A percentile compares a stretch with the other conserved stretches of the same genome.
Conservation (phyloP, 176 grass and related monocot species). For the Ensete ventricosum region DNA sequence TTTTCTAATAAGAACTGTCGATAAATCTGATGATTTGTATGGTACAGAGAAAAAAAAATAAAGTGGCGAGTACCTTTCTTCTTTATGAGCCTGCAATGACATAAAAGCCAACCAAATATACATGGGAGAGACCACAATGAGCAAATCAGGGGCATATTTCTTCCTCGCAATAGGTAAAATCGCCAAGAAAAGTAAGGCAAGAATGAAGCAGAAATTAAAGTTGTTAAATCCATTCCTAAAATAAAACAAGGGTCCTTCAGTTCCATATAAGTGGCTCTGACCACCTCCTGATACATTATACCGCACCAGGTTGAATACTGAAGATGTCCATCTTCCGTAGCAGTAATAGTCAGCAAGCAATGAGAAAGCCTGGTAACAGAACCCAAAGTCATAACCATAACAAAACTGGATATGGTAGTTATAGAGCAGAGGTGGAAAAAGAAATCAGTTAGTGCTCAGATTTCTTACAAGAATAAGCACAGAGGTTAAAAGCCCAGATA, state of each 20-base stretch:
- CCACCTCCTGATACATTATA: slow-evolving; percentile 91
- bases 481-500: slow-evolving; percentile 70
- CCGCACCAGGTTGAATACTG: slow-evolving; percentile 83
- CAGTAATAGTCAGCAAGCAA: slow-evolving; percentile 57
- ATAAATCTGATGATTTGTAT: not conserved
- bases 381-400: not conserved
- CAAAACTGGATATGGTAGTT: not conserved
- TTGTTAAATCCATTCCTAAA: slow-evolving; percentile 92
- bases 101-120: slow-evolving; percentile 97
- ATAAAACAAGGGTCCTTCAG: slow-evolving; percentile 66
- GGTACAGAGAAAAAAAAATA: not conserved
- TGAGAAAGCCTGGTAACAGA: slow-evolving; percentile 57
- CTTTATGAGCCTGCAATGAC: slow-evolving; percentile 94
- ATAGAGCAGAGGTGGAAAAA: not conserved
- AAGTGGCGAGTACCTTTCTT: slow-evolving; percentile 58
- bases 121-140: slow-evolving; percentile 70
- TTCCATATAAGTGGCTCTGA: slow-evolving; percentile 90
- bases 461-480: slow-evolving; percentile 67
- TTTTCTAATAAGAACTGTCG: not conserved
- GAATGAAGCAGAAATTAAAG: slow-evolving; percentile 87
- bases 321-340: slow-evolving; percentile 78
- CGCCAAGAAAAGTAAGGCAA: slow-evolving; percentile 62
- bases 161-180: slow-evolving; percentile 55
- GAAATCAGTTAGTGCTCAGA: not conserved
- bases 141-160: slow-evolving; percentile 73